Evolutionary conservation across 2,329 filamentous ascomycete species (phyloP).

Genomic region (Didymosphaeria variabile): DNA sequence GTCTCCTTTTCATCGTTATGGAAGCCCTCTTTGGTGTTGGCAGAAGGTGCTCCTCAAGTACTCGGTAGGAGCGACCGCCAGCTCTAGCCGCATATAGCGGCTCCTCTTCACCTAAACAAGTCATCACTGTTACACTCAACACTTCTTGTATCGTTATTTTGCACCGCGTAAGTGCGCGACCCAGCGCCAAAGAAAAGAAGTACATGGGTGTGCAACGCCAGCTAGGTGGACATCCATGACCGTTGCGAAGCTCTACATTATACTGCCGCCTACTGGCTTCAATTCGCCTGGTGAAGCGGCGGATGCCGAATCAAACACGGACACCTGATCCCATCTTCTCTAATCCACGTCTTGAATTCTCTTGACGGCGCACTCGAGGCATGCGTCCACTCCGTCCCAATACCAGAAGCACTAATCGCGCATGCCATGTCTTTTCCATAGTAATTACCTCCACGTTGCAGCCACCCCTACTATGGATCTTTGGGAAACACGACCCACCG

Average conservation of each 20-base stretch:
- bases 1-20: conserved; percentile 15
- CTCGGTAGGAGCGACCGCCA: too few species aligned
- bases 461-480: too few species aligned
- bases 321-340: conserved; percentile 47
- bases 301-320: conserved; percentile 49
- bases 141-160: too few species aligned
- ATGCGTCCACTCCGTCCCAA: conserved; percentile 44
- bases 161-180: conserved; percentile 1
- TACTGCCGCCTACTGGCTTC: conserved; percentile 28
- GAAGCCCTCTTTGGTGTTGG: conserved; percentile 6
- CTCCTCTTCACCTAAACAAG: too few species aligned
- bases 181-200: conserved; percentile 35
- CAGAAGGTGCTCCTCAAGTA: too few species aligned
- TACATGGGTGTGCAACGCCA: conserved; percentile 40
- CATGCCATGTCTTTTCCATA: too few species aligned
- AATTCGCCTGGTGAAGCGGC: conserved; percentile 1
- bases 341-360: conserved; percentile 30
- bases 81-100: too few species aligned
- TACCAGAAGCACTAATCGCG: conserved; percentile 51
- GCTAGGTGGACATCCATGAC: conserved; percentile 51
- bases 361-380: conserved; percentile 31
- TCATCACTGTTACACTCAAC: too few species aligned
- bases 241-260: conserved; percentile 42
- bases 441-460: too few species aligned
- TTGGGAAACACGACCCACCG: too few species aligned